Conservation (phyloP, 2,329 filamentous ascomycete species). For the Trichophaea hybrida region DNA sequence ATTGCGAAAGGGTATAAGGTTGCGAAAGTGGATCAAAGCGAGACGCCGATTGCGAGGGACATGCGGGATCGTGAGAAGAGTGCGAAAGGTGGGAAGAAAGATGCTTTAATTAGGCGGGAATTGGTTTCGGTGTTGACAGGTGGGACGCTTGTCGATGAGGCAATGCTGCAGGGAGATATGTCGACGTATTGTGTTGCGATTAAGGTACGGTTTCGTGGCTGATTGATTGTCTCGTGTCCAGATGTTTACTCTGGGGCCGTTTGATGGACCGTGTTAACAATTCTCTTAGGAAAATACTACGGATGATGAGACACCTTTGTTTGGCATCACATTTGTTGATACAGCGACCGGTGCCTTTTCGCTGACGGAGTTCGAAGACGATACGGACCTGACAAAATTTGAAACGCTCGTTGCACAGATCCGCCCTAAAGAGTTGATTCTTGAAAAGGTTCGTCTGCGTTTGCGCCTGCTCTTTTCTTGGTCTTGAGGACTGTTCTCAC, state of each 20-base stretch:
- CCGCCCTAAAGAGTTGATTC: conserved; percentile 68
- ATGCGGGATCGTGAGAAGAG: conserved; percentile 40
- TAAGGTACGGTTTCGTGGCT: conserved; percentile 37
- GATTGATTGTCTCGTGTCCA: too few species aligned
- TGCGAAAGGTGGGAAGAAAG: too few species aligned
- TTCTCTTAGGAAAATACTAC: conserved; percentile 41
- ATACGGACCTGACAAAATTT: conserved; percentile 86
- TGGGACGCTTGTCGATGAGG: conserved; percentile 48
- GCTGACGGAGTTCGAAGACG: conserved; percentile 76
- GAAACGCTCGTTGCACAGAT: conserved; percentile 93
- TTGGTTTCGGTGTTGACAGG: too few species aligned
- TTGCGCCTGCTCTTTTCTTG: too few species aligned
- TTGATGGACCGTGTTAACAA: too few species aligned
- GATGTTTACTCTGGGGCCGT: too few species aligned
- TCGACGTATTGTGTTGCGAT: conserved; percentile 91
- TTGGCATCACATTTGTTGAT: conserved; percentile 87
- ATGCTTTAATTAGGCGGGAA: too few species aligned
- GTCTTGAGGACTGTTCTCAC: too few species aligned
- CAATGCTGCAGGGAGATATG: conserved; percentile 97
- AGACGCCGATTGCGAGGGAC: conserved; percentile 88
- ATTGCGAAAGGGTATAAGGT: conserved; percentile 95
- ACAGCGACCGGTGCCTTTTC: conserved; percentile 92
- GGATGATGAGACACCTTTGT: conserved; percentile 56
- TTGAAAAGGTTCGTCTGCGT: conserved; percentile 50
- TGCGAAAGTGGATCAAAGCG: conserved; percentile 88